Percentiles rank a stretch among this genome's conserved stretches.
Evolutionary conservation across 345 rosid genomes (phyloP).

Genomic region (Bruguiera sexangula): DNA sequence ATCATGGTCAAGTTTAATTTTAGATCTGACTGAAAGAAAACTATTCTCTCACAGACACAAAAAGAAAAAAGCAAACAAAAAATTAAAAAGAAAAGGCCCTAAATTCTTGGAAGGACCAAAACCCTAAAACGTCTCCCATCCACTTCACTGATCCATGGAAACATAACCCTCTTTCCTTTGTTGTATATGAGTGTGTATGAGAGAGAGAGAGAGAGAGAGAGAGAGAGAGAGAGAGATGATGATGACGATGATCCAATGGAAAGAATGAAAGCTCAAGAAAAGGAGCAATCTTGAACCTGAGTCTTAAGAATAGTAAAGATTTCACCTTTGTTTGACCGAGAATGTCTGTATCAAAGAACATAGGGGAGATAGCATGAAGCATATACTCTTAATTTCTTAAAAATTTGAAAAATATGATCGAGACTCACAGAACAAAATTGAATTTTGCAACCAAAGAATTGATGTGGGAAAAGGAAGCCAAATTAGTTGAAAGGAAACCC

Average conservation of each 20-base stretch:
- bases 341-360: background rate
- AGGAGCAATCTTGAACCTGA: no score
- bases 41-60: background rate
- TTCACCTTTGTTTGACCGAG: no score
- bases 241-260: constrained; percentile 33
- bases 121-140: constrained; percentile 23
- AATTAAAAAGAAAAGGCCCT: constrained; percentile 31
- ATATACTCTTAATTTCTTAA: no score
- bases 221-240: background rate
- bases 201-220: constrained; percentile 3
- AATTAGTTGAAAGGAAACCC: constrained; percentile 4
- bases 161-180: background rate
- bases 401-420: no score
- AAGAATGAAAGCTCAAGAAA: constrained; percentile 14
- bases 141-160: background rate
- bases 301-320: no score
- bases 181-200: background rate
- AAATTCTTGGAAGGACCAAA: constrained; percentile 30
- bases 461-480: no score
- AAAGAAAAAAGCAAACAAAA: background rate
- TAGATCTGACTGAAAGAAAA: constrained; percentile 26
- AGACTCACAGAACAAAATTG: no score
- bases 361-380: constrained; percentile 4
- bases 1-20: constrained; percentile 12
- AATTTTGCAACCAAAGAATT: no score